phyloP scores from a whole-genome alignment of 2,329 filamentous ascomycete genomes.

The Didymosphaeria variabile region DNA sequence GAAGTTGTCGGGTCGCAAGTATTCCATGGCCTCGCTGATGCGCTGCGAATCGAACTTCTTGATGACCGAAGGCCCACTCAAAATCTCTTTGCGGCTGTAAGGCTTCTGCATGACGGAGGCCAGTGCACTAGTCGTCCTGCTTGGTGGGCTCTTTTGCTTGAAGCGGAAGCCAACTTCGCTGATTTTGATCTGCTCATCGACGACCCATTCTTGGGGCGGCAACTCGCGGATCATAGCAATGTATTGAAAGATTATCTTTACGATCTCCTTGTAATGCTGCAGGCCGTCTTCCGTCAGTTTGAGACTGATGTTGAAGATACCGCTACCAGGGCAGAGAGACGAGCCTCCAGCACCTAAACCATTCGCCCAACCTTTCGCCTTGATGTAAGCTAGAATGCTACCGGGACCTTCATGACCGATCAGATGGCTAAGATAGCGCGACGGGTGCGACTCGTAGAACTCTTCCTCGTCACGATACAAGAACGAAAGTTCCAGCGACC shows the following conservation, averaged over 20 bases:
- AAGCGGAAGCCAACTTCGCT: slow-evolving; percentile 95
- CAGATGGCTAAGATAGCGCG: slow-evolving; percentile 85
- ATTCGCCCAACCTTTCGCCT: slow-evolving; percentile 89
- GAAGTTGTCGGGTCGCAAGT: slow-evolving; percentile 87
- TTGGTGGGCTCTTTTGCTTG: slow-evolving; percentile 89
- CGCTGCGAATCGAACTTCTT: slow-evolving; percentile 81
- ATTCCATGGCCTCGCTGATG: slow-evolving; percentile 77
- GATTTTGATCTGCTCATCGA: slow-evolving; percentile 88
- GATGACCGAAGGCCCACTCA: slow-evolving; percentile 80
- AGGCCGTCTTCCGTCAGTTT: slow-evolving; percentile 86
- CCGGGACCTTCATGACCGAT: slow-evolving; percentile 93
- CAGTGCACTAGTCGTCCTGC: slow-evolving; percentile 84
- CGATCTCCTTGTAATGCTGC: slow-evolving; percentile 81
- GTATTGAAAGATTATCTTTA: slow-evolving; percentile 89
- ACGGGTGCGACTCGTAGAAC: slow-evolving; percentile 81
- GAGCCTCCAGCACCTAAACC: slow-evolving; percentile 80
- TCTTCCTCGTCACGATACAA: slow-evolving; percentile 85
- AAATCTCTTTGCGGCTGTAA: slow-evolving; percentile 83
- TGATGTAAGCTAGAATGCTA: slow-evolving; percentile 89
- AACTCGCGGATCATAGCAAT: slow-evolving; percentile 83
- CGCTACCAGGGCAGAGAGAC: slow-evolving; percentile 79
- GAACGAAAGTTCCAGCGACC: slow-evolving; percentile 82
- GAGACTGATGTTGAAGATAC: slow-evolving; percentile 81
- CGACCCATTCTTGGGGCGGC: slow-evolving; percentile 90
- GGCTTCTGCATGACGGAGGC: slow-evolving; percentile 92